Conservation (phyloP, 148 eudicot genomes). For the Drosera capensis region DNA sequence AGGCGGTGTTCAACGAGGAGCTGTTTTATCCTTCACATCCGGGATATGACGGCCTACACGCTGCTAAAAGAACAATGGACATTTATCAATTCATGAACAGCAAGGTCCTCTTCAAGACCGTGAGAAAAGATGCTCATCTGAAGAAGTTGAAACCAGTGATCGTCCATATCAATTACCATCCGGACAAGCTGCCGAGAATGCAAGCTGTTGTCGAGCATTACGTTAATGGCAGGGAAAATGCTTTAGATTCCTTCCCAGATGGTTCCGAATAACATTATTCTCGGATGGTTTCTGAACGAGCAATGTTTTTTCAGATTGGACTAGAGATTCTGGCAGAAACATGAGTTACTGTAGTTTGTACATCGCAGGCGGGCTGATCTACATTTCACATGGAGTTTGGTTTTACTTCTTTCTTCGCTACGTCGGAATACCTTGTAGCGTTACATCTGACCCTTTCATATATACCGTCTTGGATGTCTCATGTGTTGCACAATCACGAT, state of each 20-base stretch:
- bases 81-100: slow-evolving; percentile 80
- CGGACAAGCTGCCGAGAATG: slow-evolving; percentile 81
- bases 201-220: slow-evolving; percentile 67
- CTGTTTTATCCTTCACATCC: slow-evolving; percentile 79
- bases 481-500: too few relatives aligned
- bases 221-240: slow-evolving; percentile 60
- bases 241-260: slow-evolving; percentile 64
- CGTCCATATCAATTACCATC: slow-evolving; percentile 81
- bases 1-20: slow-evolving; percentile 89
- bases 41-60: slow-evolving; percentile 81
- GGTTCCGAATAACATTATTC: slow-evolving; percentile 74
- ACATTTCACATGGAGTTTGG: too few relatives aligned
- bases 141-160: slow-evolving; percentile 79
- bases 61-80: slow-evolving; percentile 82
- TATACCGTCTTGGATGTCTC: too few relatives aligned
- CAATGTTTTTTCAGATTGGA: too few relatives aligned
- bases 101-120: slow-evolving; percentile 82
- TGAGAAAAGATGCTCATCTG: slow-evolving; percentile 51
- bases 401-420: too few relatives aligned
- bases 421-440: too few relatives aligned
- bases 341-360: too few relatives aligned
- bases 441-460: too few relatives aligned
- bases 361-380: too few relatives aligned
- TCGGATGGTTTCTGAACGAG: too few relatives aligned
- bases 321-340: too few relatives aligned